Evolutionary conservation across 805 yeast genomes (phyloP).

Genomic region (Hanseniaspora mollemarum): DNA sequence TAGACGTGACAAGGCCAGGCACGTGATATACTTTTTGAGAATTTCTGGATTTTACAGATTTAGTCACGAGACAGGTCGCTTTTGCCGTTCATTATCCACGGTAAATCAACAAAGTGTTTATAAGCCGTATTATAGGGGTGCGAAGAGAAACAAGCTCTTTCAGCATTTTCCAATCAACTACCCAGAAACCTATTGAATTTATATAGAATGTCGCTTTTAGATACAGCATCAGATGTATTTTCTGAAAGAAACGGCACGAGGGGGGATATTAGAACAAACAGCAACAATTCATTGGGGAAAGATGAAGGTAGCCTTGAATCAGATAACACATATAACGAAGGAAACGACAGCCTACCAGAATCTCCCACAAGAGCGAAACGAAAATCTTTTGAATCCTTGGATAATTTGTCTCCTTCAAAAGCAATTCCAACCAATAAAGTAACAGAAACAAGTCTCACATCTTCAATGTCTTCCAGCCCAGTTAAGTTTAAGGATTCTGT

Average conservation of each 20-base stretch:
- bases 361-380: background rate
- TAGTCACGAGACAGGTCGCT: too few species aligned
- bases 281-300: background rate
- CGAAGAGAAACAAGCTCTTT: too few species aligned
- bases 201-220: background rate
- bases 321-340: background rate
- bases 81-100: too few species aligned
- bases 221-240: background rate
- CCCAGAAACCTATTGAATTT: background rate
- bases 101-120: too few species aligned
- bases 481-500: background rate
- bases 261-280: background rate
- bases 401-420: background rate
- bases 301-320: background rate
- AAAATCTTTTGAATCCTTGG: background rate
- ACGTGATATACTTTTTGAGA: too few species aligned
- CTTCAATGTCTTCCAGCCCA: slow-evolving; percentile 8
- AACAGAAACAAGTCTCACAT: background rate
- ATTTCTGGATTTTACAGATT: too few species aligned
- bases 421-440: background rate
- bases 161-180: too few species aligned
- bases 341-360: background rate
- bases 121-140: too few species aligned
- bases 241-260: background rate
- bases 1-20: too few species aligned